phyloP scores from a whole-genome alignment of 768 basidiomycete species.

The Pisolithus orientalis region DNA sequence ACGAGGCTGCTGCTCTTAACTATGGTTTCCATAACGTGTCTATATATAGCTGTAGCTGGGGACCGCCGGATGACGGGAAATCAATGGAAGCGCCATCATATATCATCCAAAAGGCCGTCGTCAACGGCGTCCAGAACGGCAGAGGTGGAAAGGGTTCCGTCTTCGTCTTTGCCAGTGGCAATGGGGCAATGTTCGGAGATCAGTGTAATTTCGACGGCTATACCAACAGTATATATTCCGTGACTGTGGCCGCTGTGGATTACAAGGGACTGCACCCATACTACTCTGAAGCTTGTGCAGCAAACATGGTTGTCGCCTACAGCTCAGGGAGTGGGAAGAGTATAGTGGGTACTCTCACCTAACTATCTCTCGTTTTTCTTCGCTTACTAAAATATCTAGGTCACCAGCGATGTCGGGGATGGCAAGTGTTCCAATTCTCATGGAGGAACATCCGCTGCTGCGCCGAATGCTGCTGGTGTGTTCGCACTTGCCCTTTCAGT shows the following conservation, averaged over 20 bases:
- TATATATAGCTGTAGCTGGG: conserved; percentile 97
- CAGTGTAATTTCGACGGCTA: conserved; percentile 99
- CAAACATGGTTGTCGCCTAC: conserved; percentile 94
- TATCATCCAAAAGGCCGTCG: conserved; percentile 87
- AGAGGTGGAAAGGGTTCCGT: conserved; percentile 86
- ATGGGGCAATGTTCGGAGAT: conserved; percentile 85
- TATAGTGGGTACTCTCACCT: conserved; percentile 57
- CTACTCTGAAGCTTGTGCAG: conserved; percentile 96
- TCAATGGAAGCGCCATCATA: conserved; percentile 93
- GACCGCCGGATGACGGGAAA: conserved; percentile 90
- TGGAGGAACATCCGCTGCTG: conserved; percentile 97
- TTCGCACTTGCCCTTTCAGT: conserved; percentile 86
- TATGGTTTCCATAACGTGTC: conserved; percentile 89
- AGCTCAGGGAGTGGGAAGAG: conserved; percentile 91
- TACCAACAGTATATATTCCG: conserved; percentile 94
- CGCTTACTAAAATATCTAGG: conserved; percentile 40
- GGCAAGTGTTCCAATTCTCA: conserved; percentile 75
- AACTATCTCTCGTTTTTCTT: conserved; percentile 1
- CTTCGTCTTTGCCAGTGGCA: conserved; percentile 96
- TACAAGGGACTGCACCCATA: conserved; percentile 91
- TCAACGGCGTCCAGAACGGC: conserved; percentile 90
- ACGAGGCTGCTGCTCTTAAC: conserved; percentile 93
- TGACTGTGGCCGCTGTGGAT: conserved; percentile 95
- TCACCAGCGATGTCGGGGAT: conserved; percentile 90
- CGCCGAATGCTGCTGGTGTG: conserved; percentile 92